Evolutionary conservation across 139 green algal species (phyloP), one percentile per base, ranked within the genome.

Genomic region (Microglena sp.): DNA sequence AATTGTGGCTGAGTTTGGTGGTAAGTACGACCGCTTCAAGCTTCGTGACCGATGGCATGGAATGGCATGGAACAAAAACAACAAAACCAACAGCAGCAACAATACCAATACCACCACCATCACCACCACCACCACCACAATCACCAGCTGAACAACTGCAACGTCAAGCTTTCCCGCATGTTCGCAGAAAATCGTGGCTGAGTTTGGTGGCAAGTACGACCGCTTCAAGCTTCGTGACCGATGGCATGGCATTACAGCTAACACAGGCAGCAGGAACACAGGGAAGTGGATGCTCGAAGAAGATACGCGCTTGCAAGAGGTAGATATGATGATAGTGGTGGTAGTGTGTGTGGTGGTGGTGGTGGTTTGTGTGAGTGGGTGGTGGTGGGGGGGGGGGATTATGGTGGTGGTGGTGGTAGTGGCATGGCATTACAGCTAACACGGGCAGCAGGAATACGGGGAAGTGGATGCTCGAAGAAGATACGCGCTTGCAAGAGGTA

Each of bases 21-120:
- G 66, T 18, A 43, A 34, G 29, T 77, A 64, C 46, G 71, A 77
- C 43, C 59, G 71, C 21, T 60, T 73, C 54, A 65, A 73, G 54
- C 35, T 73, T 27, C 30, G 72, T 18, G 72, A 78, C 61, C 66
- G 72, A 1, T 78, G 66, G 66, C 72, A 78, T 63, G 72, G 66
- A 15, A 50, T 50, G 40, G 11, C 40, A 50, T 50, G 40, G 40
- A 11, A 50, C 40, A 11, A 50, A 15, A 24, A 15, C 40, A 50
- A 24, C 40, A 50, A 50, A 15, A 15, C 11, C 40, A 50, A 50
- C 40, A 59, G 50, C 11, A 24, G 26, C 11, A 30, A n/a, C 50
- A 18, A 24, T 59, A 24, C 6, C 50, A 32, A 18, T 6, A 30
- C 18, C 50, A 24, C 50, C 26, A 30, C 6, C 50, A 11, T 50